Evolutionary conservation across 371 early-diverging fungal genomes (phyloP).

Genomic region (Saksenaea oblongispora): DNA sequence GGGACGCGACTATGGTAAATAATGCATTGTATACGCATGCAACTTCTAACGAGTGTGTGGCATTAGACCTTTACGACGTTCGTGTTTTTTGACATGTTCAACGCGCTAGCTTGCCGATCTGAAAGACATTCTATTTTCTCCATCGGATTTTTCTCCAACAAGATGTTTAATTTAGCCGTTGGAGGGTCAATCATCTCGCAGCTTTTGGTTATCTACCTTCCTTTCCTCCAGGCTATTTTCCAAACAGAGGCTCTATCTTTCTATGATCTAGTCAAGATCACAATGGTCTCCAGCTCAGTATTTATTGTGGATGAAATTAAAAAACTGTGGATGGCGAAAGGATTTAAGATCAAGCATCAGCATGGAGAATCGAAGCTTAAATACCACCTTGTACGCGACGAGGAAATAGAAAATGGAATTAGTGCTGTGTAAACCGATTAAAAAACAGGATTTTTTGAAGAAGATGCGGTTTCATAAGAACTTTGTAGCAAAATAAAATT

Average conservation of each 20-base stretch:
- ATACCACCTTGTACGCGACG: neutral
- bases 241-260: constrained; percentile 85
- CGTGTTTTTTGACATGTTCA: constrained; percentile 96
- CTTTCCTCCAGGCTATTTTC: constrained; percentile 90
- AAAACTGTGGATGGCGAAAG: constrained; percentile 40
- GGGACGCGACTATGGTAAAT: constrained; percentile 91
- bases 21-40: neutral
- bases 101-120: constrained; percentile 90
- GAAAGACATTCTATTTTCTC: constrained; percentile 78
- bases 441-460: neutral
- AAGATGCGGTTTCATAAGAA: too few relatives aligned
- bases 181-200: constrained; percentile 84
- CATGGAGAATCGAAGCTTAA: neutral
- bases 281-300: constrained; percentile 68
- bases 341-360: neutral
- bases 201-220: constrained; percentile 85
- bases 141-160: constrained; percentile 83
- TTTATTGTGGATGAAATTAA: constrained; percentile 80
- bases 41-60: neutral
- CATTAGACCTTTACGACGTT: constrained; percentile 94
- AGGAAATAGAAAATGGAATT: neutral
- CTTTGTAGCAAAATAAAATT: neutral
- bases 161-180: constrained; percentile 85
- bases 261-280: constrained; percentile 69
- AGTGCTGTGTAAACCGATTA: neutral